Base-by-base conservation (phyloP, 495 filamentous ascomycete species). In the Xylaria longipes region DNA sequence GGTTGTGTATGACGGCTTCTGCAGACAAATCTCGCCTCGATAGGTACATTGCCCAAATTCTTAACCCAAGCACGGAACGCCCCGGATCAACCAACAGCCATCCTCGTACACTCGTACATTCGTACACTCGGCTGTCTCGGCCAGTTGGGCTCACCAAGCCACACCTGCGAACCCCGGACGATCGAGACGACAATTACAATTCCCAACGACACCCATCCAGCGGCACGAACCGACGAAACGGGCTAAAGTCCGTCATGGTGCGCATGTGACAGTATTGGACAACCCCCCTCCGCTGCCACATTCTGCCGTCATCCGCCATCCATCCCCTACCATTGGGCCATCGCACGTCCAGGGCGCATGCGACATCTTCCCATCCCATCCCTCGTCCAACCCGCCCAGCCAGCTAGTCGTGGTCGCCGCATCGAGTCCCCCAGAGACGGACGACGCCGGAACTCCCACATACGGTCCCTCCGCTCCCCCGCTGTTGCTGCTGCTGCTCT, bases 361-460 rank as follows among this genome's bases (percentile, higher is more conserved):
- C 67, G 66, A 72, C 70, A 68, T 62, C 50, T 68, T 45, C 27
- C 50, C 68, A 60, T 68, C 14, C 71, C 68, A 50, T 43, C 39
- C 22, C 12, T 54, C 45, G 46, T 22, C 35, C 65, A 57, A 17
- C 35, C 50, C 29, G n/a, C 63, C 64, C 31, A 33, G 48, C 33
- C 35, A 29, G 17, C 29, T 50, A 56, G 14, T 5, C 58, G 67
- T 65, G 41, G 60, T 5, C 54, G 57, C n/a, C 17, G 68, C 46
- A 64, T 70, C 56, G 70, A 68, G 64, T 72, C 73, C 95, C 94
- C 41, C 27, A 33, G 29, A 64, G 27, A 46, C 14, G 50, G 11
- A 50, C 68, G 9, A 50, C 68, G 2, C 72, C 27, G 60, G 69
- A 71, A 20, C 69, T 65, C 41, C 60, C 60, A 17, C 33, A 50